phyloP scores from a whole-genome alignment of 2,329 filamentous ascomycete species.

The Zalaria sp. region DNA sequence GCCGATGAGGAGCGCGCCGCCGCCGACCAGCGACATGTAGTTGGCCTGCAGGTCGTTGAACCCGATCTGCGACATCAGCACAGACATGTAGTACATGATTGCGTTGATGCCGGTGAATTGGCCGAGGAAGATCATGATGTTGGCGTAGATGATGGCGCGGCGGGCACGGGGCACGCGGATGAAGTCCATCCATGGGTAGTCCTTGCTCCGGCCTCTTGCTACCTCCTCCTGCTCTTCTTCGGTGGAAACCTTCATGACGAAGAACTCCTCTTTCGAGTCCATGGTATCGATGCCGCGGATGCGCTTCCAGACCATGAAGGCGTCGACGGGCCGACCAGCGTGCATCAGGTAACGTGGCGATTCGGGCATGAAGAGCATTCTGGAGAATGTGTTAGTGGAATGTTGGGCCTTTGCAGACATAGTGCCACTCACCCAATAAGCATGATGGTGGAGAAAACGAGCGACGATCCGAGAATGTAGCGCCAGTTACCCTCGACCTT shows the following conservation, averaged over 20 bases:
- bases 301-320: constrained; percentile 58
- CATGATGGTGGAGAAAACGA: constrained; percentile 9
- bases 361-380: constrained; percentile 61
- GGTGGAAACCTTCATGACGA: constrained; percentile 51
- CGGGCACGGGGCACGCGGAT: constrained; percentile 56
- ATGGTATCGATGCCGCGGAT: constrained; percentile 46
- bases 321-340: constrained; percentile 44
- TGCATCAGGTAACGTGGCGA: constrained; percentile 57
- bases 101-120: constrained; percentile 60
- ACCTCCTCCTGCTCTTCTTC: constrained; percentile 41
- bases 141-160: constrained; percentile 51
- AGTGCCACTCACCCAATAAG: constrained; percentile 21
- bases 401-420: too few species aligned
- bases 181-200: constrained; percentile 60
- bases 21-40: constrained; percentile 64
- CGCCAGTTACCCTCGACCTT: constrained; percentile 58
- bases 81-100: constrained; percentile 59
- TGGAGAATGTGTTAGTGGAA: constrained; percentile 5
- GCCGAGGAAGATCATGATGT: constrained; percentile 55
- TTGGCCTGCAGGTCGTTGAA: constrained; percentile 48
- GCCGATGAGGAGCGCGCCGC: constrained; percentile 46
- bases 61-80: constrained; percentile 53
- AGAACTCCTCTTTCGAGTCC: constrained; percentile 55
- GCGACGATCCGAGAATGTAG: constrained; percentile 48
- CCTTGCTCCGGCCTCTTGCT: constrained; percentile 37